These are phyloP conservation scores for Hymenoscyphus fructigenus DNA, from an alignment of 2,329 filamentous ascomycete species.

Conservation along the genomic window DNA sequence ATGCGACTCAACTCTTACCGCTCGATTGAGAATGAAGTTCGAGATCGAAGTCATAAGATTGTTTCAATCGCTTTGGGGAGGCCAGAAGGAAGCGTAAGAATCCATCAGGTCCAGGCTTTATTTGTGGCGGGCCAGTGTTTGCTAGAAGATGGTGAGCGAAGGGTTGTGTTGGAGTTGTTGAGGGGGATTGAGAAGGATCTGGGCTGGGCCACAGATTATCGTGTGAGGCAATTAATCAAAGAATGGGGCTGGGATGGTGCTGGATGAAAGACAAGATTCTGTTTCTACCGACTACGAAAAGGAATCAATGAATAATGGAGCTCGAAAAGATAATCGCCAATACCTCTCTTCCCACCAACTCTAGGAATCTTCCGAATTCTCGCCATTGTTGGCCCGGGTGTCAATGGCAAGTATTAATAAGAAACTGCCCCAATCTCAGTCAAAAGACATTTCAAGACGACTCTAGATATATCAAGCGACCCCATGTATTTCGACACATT, in stretches of 20 bases:
- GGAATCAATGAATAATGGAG: no score
- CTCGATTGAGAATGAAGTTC: constrained; percentile 53
- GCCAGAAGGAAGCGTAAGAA: constrained; percentile 54
- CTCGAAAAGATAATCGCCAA: neutral
- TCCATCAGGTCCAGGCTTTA: constrained; percentile 57
- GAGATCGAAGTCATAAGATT: constrained; percentile 60
- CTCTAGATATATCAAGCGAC: neutral
- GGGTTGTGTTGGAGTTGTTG: constrained; percentile 54
- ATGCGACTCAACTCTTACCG: constrained; percentile 56
- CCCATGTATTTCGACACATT: neutral
- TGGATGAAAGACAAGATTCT: constrained; percentile 11
- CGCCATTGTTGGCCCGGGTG: neutral
- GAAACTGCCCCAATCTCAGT: neutral
- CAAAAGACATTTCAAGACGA: neutral
- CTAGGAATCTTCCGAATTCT: neutral
- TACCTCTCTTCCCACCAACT: neutral
- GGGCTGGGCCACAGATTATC: constrained; percentile 63
- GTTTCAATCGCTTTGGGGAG: constrained; percentile 58
- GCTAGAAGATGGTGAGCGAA: constrained; percentile 51
- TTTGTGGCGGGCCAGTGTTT: constrained; percentile 64
- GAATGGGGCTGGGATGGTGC: constrained; percentile 39
- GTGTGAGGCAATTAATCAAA: constrained; percentile 52
- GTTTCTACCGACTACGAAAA: neutral
- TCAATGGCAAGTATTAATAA: neutral
- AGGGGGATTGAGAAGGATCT: constrained; percentile 60